These are phyloP conservation scores for Euryodendron excelsum DNA, from an alignment of 148 eudicot genomes.

Conservation along the genomic window DNA sequence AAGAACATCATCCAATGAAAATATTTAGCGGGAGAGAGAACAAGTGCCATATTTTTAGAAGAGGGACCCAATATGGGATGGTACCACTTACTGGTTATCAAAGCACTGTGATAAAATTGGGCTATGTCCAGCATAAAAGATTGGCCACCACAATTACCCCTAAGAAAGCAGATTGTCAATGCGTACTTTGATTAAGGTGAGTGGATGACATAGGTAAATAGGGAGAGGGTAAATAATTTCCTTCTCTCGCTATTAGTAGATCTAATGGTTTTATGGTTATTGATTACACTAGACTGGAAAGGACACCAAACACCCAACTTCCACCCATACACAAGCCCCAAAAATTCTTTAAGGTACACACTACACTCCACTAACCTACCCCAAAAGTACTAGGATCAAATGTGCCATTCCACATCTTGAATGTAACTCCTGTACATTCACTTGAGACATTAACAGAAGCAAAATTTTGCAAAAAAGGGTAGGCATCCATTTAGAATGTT, in stretches of 20 bases:
- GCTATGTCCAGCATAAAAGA: neutral
- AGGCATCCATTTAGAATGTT: neutral
- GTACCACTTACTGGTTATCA: no score
- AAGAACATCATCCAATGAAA: no score
- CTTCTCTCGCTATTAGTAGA: no score
- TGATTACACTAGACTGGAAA: no score
- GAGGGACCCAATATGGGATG: neutral
- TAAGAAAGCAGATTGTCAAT: neutral
- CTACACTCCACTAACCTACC: neutral
- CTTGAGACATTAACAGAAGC: neutral
- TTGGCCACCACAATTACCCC: neutral
- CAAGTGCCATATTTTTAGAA: neutral
- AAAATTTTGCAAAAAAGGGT: neutral
- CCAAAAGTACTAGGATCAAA: neutral
- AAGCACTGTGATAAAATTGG: neutral
- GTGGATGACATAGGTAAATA: no score
- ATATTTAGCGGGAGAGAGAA: neutral
- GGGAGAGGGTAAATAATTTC: no score
- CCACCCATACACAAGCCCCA: no score
- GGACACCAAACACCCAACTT: no score
- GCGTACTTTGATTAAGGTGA: no score
- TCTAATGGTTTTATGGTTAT: no score
- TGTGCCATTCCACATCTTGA: neutral
- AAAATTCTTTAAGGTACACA: neutral
- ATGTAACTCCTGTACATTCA: neutral